Evolutionary conservation across 495 filamentous ascomycete species (phyloP).

Genomic region (Penicillium antarcticum): DNA sequence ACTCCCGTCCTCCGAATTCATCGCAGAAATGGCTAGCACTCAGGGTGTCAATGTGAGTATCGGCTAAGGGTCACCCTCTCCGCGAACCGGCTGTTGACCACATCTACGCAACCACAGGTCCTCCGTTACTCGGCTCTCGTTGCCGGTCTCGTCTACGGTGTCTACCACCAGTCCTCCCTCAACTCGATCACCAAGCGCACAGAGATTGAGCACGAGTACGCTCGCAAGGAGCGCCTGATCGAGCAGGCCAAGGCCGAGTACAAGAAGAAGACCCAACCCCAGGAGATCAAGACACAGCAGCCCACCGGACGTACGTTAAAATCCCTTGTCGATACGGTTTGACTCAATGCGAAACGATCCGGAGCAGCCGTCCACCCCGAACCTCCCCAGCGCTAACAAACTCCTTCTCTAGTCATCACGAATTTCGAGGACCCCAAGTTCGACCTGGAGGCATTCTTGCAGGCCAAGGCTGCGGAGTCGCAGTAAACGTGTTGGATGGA

Average conservation of each 20-base stretch:
- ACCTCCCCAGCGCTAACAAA: slow-evolving; percentile 19
- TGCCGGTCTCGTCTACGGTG: slow-evolving; percentile 84
- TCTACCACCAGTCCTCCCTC: slow-evolving; percentile 82
- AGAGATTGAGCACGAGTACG: slow-evolving; percentile 71
- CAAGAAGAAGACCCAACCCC: slow-evolving; percentile 65
- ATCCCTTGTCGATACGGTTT: background rate
- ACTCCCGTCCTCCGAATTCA: slow-evolving; percentile 23
- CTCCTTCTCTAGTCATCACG: slow-evolving; percentile 60
- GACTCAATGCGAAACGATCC: background rate
- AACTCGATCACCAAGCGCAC: slow-evolving; percentile 60
- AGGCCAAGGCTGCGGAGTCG: slow-evolving; percentile 56
- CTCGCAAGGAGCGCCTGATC: slow-evolving; percentile 85
- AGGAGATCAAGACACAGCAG: slow-evolving; percentile 43
- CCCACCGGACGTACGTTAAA: slow-evolving; percentile 57
- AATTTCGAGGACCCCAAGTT: slow-evolving; percentile 83
- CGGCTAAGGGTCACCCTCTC: slow-evolving; percentile 13
- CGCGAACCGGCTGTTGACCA: slow-evolving; percentile 21
- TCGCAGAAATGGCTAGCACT: slow-evolving; percentile 40
- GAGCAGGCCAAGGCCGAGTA: slow-evolving; percentile 87
- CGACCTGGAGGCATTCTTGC: slow-evolving; percentile 83
- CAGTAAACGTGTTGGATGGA: slow-evolving; percentile 37
- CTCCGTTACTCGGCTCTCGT: slow-evolving; percentile 90
- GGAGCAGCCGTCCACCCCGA: background rate
- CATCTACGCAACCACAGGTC: slow-evolving; percentile 57
- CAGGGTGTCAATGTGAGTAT: slow-evolving; percentile 51